A percentile compares a stretch with the other conserved stretches of the same genome.
phyloP scores from a whole-genome alignment of 2,329 filamentous ascomycete genomes.

The Colletotrichum chlorophyti region DNA sequence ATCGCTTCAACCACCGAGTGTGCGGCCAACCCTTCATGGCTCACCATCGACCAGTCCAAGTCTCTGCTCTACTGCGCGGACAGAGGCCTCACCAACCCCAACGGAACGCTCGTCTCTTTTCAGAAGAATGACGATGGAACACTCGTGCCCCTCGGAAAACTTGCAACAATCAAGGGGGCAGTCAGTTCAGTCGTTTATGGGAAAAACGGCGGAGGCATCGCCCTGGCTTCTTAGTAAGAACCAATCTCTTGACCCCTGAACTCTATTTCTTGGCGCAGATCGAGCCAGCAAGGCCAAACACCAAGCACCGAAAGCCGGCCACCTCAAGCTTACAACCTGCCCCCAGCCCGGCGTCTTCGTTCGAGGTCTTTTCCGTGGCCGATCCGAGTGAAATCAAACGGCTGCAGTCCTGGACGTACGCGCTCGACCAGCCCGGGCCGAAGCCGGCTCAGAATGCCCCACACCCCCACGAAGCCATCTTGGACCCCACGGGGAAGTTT shows the following conservation, averaged over 20 bases:
- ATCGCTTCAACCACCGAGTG: constrained; percentile 25
- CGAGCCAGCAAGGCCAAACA: too few species aligned
- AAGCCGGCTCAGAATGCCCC: constrained; percentile 25
- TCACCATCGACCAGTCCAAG: constrained; percentile 25
- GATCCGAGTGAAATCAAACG: constrained; percentile 24
- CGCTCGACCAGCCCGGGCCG: constrained; percentile 51
- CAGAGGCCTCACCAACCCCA: constrained; percentile 15
- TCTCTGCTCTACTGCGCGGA: constrained; percentile 27
- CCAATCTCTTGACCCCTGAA: not conserved
- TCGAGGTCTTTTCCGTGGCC: constrained; percentile 24
- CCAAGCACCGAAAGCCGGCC: too few species aligned
- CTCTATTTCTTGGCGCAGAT: not conserved
- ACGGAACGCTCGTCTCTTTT: constrained; percentile 26
- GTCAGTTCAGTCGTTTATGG: constrained; percentile 27
- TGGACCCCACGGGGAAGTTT: constrained; percentile 28
- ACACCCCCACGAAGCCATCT: constrained; percentile 24
- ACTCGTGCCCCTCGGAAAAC: constrained; percentile 19
- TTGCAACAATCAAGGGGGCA: constrained; percentile 27
- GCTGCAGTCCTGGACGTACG: constrained; percentile 40
- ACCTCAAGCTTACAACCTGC: not conserved
- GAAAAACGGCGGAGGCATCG: constrained; percentile 27
- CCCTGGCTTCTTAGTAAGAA: constrained; percentile 31
- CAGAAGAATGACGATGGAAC: constrained; percentile 17
- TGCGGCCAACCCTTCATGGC: constrained; percentile 28
- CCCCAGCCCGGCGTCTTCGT: constrained; percentile 12